Evolutionary conservation across 139 green algal species (phyloP).

Genomic region (Bryopsis sp.): DNA sequence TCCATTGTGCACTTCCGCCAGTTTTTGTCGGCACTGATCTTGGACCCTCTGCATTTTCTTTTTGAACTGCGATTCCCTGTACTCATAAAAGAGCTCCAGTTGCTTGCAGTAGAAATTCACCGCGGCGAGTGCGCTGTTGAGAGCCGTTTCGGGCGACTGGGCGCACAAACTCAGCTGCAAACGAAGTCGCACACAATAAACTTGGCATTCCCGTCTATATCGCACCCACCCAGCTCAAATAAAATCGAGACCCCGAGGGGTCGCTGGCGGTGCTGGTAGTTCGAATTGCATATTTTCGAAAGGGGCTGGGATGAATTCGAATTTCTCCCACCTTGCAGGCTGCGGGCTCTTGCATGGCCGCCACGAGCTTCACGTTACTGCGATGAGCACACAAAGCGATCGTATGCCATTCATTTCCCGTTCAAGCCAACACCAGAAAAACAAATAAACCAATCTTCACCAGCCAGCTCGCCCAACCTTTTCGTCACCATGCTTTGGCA

Average conservation of each 20-base stretch:
- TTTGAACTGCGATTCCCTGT: slow-evolving; percentile 29
- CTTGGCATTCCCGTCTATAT: not conserved
- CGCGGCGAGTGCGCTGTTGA: slow-evolving; percentile 33
- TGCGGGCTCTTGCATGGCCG: not conserved
- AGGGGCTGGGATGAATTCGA: not conserved
- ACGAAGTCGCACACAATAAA: no score
- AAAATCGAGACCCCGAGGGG: not conserved
- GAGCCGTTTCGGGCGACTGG: slow-evolving; percentile 40
- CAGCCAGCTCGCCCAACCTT: slow-evolving; percentile 19
- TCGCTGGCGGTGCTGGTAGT: not conserved
- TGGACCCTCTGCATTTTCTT: slow-evolving; percentile 50
- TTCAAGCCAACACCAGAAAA: slow-evolving; percentile 3
- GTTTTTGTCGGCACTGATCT: slow-evolving; percentile 51
- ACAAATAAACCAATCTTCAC: not conserved
- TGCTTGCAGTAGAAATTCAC: slow-evolving; percentile 53
- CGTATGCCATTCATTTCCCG: not conserved
- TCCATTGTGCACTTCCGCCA: slow-evolving; percentile 53
- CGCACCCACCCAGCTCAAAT: not conserved
- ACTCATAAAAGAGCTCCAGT: slow-evolving; percentile 29
- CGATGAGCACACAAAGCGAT: not conserved
- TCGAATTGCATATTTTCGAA: slow-evolving; percentile 7
- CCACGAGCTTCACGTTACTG: not conserved
- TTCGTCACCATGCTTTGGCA: slow-evolving; percentile 42
- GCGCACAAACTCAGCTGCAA: slow-evolving; percentile 42
- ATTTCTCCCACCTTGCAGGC: not conserved